Conservation (phyloP, 805 yeast genomes). For the Crinitomyces ghanaensis region DNA sequence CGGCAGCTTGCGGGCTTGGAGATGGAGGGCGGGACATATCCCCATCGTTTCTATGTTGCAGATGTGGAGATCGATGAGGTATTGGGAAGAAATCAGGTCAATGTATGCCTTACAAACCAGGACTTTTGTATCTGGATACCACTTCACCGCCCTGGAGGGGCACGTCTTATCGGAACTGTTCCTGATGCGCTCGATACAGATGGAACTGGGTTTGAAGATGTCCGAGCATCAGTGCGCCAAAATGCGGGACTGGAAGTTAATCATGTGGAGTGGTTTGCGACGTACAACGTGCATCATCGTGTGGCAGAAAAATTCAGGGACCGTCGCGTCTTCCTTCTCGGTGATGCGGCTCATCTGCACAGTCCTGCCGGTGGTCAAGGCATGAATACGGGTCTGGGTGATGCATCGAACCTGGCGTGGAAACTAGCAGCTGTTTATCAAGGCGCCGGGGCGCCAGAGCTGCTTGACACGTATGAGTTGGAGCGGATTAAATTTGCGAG, state of each 20-base stretch:
- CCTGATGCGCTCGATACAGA: too few species aligned
- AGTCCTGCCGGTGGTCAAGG: slow-evolving; percentile 28
- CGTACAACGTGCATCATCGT: slow-evolving; percentile 27
- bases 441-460: slow-evolving; percentile 17
- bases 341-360: slow-evolving; percentile 26
- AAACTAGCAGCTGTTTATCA: slow-evolving; percentile 24
- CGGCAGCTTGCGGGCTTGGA: too few species aligned
- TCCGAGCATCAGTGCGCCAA: too few species aligned
- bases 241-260: slow-evolving; percentile 1
- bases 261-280: slow-evolving; percentile 22
- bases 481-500: slow-evolving; percentile 24
- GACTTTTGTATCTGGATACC: too few species aligned
- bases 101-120: too few species aligned
- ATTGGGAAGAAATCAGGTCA: too few species aligned
- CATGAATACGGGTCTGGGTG: slow-evolving; percentile 24
- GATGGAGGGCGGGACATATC: too few species aligned
- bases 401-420: slow-evolving; percentile 25
- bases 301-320: slow-evolving; percentile 15
- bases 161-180: too few species aligned
- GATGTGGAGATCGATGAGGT: too few species aligned
- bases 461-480: slow-evolving; percentile 23
- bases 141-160: too few species aligned
- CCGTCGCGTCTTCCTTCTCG: slow-evolving; percentile 21
- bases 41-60: too few species aligned
- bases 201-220: too few species aligned